Base-by-base conservation (phyloP, 805 yeast genomes). In the Brettanomyces sp. region DNA sequence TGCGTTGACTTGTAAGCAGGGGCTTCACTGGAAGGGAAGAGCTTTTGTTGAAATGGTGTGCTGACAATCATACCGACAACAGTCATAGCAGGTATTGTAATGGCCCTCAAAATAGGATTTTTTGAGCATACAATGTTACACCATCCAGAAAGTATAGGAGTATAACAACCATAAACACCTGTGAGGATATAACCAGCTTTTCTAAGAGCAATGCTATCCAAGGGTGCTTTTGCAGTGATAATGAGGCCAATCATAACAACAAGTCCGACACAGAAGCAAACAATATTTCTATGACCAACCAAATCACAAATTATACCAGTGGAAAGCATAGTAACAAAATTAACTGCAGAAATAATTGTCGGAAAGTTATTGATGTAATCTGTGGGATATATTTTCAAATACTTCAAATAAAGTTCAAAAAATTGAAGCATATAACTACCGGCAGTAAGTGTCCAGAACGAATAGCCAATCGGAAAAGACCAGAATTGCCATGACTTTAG, bases 141-240 rank as follows among this genome's bases (percentile, higher is more conserved):
- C 84, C 85, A 79, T 0, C 83, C 76, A 44, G 80, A 75, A 57
- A 76, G 74, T 0, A 74, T 68, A 0, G 85, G 74, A 49, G 79
- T 84, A 4, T 80, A 82, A 34, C 82, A 78, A 52, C 56, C 56
- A 40, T 55, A 53, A 8, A 51, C 56, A 45, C 56, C 58, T 33
- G 49, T 47, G 35, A 59, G 38, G 30, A 47, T 49, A 46, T 51
- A 59, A 18, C 59, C 63, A 25, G 54, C 55, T 34, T 54, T 47
- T 39, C 57, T 53, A n/a, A 55, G 32, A 13, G 53, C 49, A n/a
- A 52, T 43, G 9, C 33, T 37, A 11, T 43, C 43, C 3, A 47
- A 35, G 13, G 44, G 24, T 18, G 47, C 49, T 35, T 51, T 44
- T 22, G 51, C 53, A 23, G 67, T 58, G 35, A 53, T 45, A 43